phyloP scores from a whole-genome alignment of 2,329 filamentous ascomycete species.

The Cryphonectria naterciae region DNA sequence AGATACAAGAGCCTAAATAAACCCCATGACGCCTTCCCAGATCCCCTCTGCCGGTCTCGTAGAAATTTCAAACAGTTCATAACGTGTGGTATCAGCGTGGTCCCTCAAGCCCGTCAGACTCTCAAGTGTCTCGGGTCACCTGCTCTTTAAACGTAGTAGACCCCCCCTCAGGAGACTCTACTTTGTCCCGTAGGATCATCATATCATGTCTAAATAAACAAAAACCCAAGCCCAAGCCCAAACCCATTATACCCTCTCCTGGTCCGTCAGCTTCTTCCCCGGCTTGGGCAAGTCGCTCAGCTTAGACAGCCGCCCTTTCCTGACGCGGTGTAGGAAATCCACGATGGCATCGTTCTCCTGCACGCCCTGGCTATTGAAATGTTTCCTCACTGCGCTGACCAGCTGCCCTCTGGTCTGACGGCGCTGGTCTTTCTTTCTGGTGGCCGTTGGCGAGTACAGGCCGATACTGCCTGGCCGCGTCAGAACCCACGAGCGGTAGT shows the following conservation, averaged over 20 bases:
- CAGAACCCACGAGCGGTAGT: constrained; percentile 65
- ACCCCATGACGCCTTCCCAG: not conserved
- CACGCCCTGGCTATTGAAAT: constrained; percentile 80
- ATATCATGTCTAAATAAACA: not conserved
- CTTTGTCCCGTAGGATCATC: constrained; percentile 10
- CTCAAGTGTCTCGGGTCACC: constrained; percentile 11
- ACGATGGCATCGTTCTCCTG: constrained; percentile 84
- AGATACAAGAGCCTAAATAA: not conserved
- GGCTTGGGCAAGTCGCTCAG: constrained; percentile 34
- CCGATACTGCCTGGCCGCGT: constrained; percentile 68
- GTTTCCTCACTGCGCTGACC: constrained; percentile 73
- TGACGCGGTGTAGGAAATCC: constrained; percentile 74
- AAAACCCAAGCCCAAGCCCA: too few relatives aligned
- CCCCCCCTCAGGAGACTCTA: not conserved
- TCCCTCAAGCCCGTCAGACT: not conserved
- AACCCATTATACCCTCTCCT: constrained; percentile 26
- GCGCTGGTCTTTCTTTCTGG: constrained; percentile 64
- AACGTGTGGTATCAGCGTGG: constrained; percentile 16
- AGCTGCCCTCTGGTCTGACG: constrained; percentile 75
- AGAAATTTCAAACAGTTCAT: constrained; percentile 12
- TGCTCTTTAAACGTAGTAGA: not conserved
- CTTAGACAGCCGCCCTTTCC: constrained; percentile 55
- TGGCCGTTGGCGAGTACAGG: constrained; percentile 75
- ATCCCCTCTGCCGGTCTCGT: not conserved
- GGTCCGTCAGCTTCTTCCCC: constrained; percentile 34